Base-by-base conservation (phyloP, 1,139 yeast species). In the Saccharomyces pastorianus region DNA sequence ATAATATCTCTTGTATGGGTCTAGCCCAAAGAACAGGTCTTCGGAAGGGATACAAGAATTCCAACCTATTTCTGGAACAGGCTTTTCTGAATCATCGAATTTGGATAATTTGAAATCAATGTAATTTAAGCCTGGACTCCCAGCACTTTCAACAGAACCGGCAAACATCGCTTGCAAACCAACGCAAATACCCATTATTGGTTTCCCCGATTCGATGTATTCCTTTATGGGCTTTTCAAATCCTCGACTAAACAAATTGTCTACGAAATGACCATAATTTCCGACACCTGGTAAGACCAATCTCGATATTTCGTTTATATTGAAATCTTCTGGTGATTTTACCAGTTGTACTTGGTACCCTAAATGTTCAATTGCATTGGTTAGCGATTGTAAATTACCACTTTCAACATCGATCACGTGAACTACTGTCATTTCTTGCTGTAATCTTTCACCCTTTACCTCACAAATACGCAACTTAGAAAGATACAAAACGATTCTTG, bases 21-120 rank as follows among this genome's bases (percentile, higher is more conserved):
- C 80, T 53, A 90, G 72, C 2, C 87, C 85, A 66, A 76, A 90
- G 32, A 87, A 73, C 2, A 70, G 55, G 14, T 64, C 59, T 20
- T 61, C 57, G 47, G 58, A 57, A 56, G 69, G 60, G 9, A 63
- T 68, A 3, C 80, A 73, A 6, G 76, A 72, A 69, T 90, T 93
- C 99, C 99, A 93, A 23, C 99, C 99, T 62, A 93, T 93, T 61
- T 88, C 93, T 2, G 99, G 99, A 2, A 93, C 99, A 9, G 96
- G 79, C 69, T 93, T 93, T 54, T 79, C 84, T 2, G 74, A 56
- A 44, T 77, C 74, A 58, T 82, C 72, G 66, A 93, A 93, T 63
- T 81, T 84, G 23, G 71, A 69, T 59, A 93, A 75, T 6, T 71
- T 69, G 51, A 84, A 73, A 50, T 78, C 78, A 44, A 85, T 69